Evolutionary conservation across 257 asterid genomes (phyloP).

Genomic region (Primulina tabacum): DNA sequence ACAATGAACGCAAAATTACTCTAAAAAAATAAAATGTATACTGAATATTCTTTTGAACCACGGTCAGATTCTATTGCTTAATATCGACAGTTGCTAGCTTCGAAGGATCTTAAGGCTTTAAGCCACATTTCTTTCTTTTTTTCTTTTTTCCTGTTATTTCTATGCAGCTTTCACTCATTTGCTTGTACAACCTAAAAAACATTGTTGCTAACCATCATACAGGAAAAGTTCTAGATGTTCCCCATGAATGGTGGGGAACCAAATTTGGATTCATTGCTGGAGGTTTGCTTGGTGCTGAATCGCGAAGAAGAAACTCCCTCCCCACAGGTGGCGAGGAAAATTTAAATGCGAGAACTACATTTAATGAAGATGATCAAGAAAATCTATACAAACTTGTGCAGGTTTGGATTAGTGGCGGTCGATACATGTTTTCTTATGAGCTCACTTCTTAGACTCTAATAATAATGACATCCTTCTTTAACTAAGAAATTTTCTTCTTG

Average conservation of each 20-base stretch:
- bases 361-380: slow-evolving; percentile 90
- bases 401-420: slow-evolving; percentile 36
- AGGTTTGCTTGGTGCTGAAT: slow-evolving; percentile 86
- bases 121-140: background rate
- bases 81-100: background rate
- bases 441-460: background rate
- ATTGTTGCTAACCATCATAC: slow-evolving; percentile 14
- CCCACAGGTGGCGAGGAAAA: slow-evolving; percentile 26
- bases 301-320: slow-evolving; percentile 50
- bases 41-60: background rate
- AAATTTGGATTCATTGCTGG: slow-evolving; percentile 76
- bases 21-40: background rate
- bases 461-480: background rate
- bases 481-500: background rate
- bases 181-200: background rate
- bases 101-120: background rate
- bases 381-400: slow-evolving; percentile 89
- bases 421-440: background rate
- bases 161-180: background rate
- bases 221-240: slow-evolving; percentile 49
- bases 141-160: background rate
- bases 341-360: slow-evolving; percentile 44
- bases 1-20: background rate
- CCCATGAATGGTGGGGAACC: slow-evolving; percentile 92
- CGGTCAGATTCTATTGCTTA: background rate